These are phyloP conservation scores for Aeminium ludgeri DNA, from an alignment of 495 filamentous ascomycete genomes.

Conservation along the genomic window DNA sequence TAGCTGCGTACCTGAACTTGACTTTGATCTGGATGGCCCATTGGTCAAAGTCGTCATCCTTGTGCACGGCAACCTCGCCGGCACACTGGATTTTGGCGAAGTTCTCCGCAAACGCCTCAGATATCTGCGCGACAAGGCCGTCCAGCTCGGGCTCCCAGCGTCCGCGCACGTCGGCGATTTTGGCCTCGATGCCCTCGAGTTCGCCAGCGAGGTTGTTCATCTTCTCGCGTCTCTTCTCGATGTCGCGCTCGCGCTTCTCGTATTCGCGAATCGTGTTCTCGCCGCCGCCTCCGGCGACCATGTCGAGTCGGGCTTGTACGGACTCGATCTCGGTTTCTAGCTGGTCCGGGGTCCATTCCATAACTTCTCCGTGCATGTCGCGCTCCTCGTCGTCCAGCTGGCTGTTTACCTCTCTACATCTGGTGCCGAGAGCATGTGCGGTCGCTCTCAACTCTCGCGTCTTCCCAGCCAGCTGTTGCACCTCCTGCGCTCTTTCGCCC, in stretches of 20 bases:
- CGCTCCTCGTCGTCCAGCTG: slow-evolving; percentile 22
- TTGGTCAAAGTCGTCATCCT: slow-evolving; percentile 70
- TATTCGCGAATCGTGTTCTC: slow-evolving; percentile 55
- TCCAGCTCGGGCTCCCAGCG: slow-evolving; percentile 80
- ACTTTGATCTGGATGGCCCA: slow-evolving; percentile 92
- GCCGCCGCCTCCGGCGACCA: slow-evolving; percentile 59
- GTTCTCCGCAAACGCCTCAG: slow-evolving; percentile 72
- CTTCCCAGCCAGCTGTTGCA: slow-evolving; percentile 24
- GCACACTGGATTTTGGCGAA: slow-evolving; percentile 89
- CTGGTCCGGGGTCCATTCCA: slow-evolving; percentile 38
- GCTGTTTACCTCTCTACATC: neutral
- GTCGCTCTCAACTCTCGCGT: slow-evolving; percentile 14
- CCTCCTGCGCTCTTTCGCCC: slow-evolving; percentile 28
- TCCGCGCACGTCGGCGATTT: slow-evolving; percentile 40
- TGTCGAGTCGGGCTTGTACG: slow-evolving; percentile 53
- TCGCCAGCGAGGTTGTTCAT: slow-evolving; percentile 29
- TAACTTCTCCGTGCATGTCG: slow-evolving; percentile 18
- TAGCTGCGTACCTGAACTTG: slow-evolving; percentile 78
- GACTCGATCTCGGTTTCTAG: slow-evolving; percentile 60
- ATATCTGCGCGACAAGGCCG: slow-evolving; percentile 59
- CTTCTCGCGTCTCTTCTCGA: slow-evolving; percentile 37
- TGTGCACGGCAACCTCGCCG: slow-evolving; percentile 71
- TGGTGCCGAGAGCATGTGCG: slow-evolving; percentile 19
- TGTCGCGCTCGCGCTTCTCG: slow-evolving; percentile 45
- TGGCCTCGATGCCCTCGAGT: slow-evolving; percentile 34